phyloP scores from a whole-genome alignment of 2,329 filamentous ascomycete genomes.

The Cladophialophora immunda region DNA sequence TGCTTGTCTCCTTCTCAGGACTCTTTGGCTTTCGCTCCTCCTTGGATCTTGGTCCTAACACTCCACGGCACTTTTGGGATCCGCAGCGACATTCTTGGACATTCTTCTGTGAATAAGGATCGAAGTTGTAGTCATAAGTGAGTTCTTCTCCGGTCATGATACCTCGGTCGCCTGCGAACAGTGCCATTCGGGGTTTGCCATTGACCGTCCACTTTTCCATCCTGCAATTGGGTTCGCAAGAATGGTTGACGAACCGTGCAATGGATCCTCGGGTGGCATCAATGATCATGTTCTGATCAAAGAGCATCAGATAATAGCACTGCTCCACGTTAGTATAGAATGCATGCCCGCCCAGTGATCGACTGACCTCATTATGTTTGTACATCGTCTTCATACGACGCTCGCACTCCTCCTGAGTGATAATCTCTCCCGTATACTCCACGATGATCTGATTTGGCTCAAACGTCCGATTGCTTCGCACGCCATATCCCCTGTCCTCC shows the following conservation, averaged over 20 bases:
- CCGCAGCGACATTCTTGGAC: conserved; percentile 72
- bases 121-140: conserved; percentile 89
- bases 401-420: conserved; percentile 93
- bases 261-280: conserved; percentile 90
- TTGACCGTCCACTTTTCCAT: conserved; percentile 99
- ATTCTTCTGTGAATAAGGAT: conserved; percentile 69
- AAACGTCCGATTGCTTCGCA: conserved; percentile 89
- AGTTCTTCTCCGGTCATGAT: conserved; percentile 96
- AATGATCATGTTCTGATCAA: conserved; percentile 98
- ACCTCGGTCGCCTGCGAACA: conserved; percentile 88
- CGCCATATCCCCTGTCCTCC: conserved; percentile 84
- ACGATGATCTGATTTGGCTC: conserved; percentile 93
- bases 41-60: conserved; percentile 69
- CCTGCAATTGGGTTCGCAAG: conserved; percentile 92
- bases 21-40: conserved; percentile 36
- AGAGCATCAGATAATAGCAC: conserved; percentile 99
- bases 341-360: neutral
- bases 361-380: conserved; percentile 85
- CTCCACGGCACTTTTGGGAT: conserved; percentile 67
- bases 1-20: conserved; percentile 31
- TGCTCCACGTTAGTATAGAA: conserved; percentile 49
- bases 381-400: conserved; percentile 92
- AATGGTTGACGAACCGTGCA: conserved; percentile 97
- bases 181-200: conserved; percentile 92
- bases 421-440: conserved; percentile 97